Evolutionary conservation across 2,329 filamentous ascomycete species (phyloP), one percentile per base, ranked within the genome.

Genomic region (Colletotrichum brevisporum): DNA sequence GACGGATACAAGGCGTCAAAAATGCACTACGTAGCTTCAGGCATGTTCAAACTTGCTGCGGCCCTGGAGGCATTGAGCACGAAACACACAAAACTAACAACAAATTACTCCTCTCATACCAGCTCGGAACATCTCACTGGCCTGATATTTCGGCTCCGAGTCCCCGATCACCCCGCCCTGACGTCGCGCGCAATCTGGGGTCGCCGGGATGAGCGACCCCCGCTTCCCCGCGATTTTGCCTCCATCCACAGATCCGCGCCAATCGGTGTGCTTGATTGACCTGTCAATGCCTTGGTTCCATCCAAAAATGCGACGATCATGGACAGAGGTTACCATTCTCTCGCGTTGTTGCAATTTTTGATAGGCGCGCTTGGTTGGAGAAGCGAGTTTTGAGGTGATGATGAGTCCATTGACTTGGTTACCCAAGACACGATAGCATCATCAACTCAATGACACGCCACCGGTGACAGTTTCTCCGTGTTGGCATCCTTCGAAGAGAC

Each of bases 121-220:
- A 36, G 31, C 10, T 12, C 8, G 10, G 4, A 36, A 36, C 31
- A 9, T 31, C 1, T 36, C 8, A 36, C 31, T 3, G 31, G 4
- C 6, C 31, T 36, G 2, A 10, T 3, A 2, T 36, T 36, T 8
- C 31, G 31, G 31, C 31, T n/a, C 41, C 16, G 41, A n/a, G 13
- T 43, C 13, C 41, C 16, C 16, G 41, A 43, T 15, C 41, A 43
- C 41, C 55, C 21, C 55, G 43, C 13, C 55, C 26, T 27, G 26
- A 47, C 41, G 41, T 57, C 41, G 55, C 43, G 55, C 15, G 55
- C 55, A 41, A 57, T 57, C 55, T 57, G 55, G 56, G 56, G 26
- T 59, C 16, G 6, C 43, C 18, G 45, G 56, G 45, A 18, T 47
- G 27, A 43, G 53, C 31, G 15, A 24, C 24, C 56, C 56, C 43